A percentile compares a stretch with the other conserved stretches of the same genome.
phyloP scores from a whole-genome alignment of 192 early-diverging fungal species.

The Umbelopsis sp. region DNA sequence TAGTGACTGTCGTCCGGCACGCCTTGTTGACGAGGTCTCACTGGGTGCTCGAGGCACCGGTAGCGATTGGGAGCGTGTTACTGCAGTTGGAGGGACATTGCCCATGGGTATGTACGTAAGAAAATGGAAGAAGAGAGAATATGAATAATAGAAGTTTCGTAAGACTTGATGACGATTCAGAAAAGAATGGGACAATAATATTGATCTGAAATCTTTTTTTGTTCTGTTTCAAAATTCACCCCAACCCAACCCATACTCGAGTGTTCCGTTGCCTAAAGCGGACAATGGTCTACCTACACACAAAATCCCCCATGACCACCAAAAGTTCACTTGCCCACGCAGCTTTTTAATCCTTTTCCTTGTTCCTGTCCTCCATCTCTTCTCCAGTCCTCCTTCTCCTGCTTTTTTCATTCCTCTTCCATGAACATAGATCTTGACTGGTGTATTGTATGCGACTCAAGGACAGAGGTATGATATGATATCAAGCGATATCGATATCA shows the following conservation, averaged over 20 bases:
- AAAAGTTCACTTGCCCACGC: not conserved
- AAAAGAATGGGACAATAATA: no score
- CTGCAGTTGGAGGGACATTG: not conserved
- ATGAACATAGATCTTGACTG: conserved; percentile 17
- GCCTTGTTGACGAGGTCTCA: not conserved
- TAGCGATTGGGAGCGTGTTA: not conserved
- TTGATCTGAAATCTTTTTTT: no score
- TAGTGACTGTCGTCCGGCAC: not conserved
- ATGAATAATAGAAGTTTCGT: not conserved
- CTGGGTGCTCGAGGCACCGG: not conserved
- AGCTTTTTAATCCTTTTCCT: not conserved
- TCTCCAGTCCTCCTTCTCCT: not conserved
- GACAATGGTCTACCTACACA: not conserved
- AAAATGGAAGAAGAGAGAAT: not conserved
- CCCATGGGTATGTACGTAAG: not conserved
- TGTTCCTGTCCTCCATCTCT: not conserved
- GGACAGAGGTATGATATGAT: not conserved
- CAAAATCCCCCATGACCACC: not conserved
- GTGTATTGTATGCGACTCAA: conserved; percentile 9
- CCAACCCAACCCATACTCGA: not conserved
- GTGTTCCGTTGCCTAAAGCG: not conserved
- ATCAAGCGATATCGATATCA: not conserved
- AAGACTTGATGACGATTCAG: not conserved
- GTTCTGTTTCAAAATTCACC: no score
- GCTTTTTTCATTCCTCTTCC: not conserved